phyloP scores from a whole-genome alignment of 1,284 basidiomycete genomes.

The Ceratobasidium sp. region DNA sequence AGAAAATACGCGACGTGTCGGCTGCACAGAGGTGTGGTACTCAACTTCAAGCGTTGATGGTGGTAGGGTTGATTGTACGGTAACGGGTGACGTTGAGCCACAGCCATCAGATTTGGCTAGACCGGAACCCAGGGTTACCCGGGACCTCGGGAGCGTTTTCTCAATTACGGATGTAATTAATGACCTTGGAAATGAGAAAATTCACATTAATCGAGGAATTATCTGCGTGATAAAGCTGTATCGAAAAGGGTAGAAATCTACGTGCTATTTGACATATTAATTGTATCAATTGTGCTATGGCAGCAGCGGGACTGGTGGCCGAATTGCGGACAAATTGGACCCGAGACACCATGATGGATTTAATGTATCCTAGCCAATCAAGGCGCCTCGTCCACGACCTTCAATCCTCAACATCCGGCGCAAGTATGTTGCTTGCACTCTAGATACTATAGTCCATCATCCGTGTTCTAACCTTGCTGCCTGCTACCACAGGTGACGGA shows the following conservation, averaged over 20 bases:
- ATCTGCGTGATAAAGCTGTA: not conserved
- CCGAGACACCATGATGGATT: conserved; percentile 40
- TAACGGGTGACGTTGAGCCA: not conserved
- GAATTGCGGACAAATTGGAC: conserved; percentile 24
- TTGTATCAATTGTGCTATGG: not conserved
- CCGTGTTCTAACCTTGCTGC: conserved; percentile 18
- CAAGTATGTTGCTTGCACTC: conserved; percentile 44
- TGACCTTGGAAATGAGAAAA: conserved; percentile 10
- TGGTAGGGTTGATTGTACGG: not conserved
- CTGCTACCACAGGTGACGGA: conserved; percentile 38
- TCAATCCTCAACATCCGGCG: conserved; percentile 47
- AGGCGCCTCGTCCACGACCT: conserved; percentile 43
- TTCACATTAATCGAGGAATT: not conserved
- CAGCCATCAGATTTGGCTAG: conserved; percentile 16
- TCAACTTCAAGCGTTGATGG: not conserved
- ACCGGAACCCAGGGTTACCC: conserved; percentile 5
- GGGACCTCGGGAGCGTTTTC: conserved; percentile 29
- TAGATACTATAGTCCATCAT: not conserved
- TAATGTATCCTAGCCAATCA: conserved; percentile 46
- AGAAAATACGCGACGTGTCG: no score
- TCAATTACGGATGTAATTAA: conserved; percentile 41
- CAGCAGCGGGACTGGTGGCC: not conserved
- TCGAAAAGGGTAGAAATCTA: no score
- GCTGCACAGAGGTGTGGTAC: no score
- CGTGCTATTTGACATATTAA: no score